phyloP scores from a whole-genome alignment of 192 early-diverging fungal species.

The Paraglomus occultum region DNA sequence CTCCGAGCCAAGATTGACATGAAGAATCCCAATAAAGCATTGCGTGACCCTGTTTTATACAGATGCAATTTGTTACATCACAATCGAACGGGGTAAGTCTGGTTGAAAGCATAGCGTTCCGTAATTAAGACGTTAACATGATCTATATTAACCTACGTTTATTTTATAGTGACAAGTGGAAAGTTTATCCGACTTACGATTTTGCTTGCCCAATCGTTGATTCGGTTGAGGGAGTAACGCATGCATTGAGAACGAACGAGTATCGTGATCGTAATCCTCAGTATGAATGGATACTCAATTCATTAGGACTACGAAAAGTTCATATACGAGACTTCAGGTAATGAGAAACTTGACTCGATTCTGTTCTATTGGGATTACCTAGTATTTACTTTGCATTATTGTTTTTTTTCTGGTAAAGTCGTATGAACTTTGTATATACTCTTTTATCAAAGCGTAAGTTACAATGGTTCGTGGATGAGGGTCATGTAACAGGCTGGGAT shows the following conservation, averaged over 20 bases:
- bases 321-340: slow-evolving; percentile 88
- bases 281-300: slow-evolving; percentile 94
- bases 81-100: slow-evolving; percentile 74
- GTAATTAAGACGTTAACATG: background rate
- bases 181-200: slow-evolving; percentile 98
- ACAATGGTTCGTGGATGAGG: slow-evolving; percentile 91
- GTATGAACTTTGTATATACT: slow-evolving; percentile 98
- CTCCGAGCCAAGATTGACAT: slow-evolving; percentile 96
- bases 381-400: background rate
- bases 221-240: slow-evolving; percentile 94
- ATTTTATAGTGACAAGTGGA: slow-evolving; percentile 69
- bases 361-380: background rate
- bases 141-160: background rate
- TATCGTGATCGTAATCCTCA: slow-evolving; percentile 97
- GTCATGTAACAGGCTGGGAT: slow-evolving; percentile 82
- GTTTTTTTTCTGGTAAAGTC: slow-evolving; percentile 38
- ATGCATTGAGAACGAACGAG: slow-evolving; percentile 96
- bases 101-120: background rate
- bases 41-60: slow-evolving; percentile 98
- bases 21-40: slow-evolving; percentile 81
- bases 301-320: slow-evolving; percentile 82
- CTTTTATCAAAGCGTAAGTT: slow-evolving; percentile 98
- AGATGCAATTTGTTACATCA: slow-evolving; percentile 90
- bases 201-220: slow-evolving; percentile 98
- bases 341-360: background rate